Evolutionary conservation across 1,284 basidiomycete species (phyloP).

Genomic region (Melampsora occidentalis): DNA sequence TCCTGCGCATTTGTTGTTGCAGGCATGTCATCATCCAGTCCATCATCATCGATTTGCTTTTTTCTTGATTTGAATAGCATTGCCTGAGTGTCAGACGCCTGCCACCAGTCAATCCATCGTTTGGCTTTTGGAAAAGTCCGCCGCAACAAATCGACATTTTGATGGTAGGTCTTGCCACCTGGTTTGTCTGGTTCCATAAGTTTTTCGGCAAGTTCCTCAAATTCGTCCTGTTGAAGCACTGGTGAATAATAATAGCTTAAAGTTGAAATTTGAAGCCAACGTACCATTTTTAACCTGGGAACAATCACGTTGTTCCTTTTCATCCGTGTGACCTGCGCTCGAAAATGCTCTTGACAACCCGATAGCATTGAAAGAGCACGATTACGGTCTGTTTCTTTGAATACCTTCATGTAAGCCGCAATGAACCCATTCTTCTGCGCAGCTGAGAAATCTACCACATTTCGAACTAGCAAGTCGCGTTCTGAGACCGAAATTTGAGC

Average conservation of each 20-base stretch:
- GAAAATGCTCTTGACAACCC: too few relatives aligned
- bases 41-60: not conserved
- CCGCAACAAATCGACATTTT: not conserved
- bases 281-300: too few relatives aligned
- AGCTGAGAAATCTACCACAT: constrained; percentile 21
- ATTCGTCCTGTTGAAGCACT: not conserved
- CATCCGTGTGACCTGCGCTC: not conserved
- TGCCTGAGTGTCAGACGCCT: not conserved
- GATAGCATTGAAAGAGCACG: too few relatives aligned
- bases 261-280: too few relatives aligned
- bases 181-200: not conserved
- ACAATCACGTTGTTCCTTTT: not conserved
- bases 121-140: not conserved
- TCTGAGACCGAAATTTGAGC: not conserved
- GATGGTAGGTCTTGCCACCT: not conserved
- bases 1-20: constrained; percentile 4
- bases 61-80: not conserved
- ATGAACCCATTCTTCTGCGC: too few relatives aligned
- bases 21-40: not conserved
- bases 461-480: not conserved
- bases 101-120: constrained; percentile 20
- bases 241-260: too few relatives aligned
- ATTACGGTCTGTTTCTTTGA: too few relatives aligned
- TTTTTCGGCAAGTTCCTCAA: not conserved
- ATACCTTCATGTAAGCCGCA: too few relatives aligned